phyloP scores from a whole-genome alignment of 805 yeast species.

The Candida argentea region DNA sequence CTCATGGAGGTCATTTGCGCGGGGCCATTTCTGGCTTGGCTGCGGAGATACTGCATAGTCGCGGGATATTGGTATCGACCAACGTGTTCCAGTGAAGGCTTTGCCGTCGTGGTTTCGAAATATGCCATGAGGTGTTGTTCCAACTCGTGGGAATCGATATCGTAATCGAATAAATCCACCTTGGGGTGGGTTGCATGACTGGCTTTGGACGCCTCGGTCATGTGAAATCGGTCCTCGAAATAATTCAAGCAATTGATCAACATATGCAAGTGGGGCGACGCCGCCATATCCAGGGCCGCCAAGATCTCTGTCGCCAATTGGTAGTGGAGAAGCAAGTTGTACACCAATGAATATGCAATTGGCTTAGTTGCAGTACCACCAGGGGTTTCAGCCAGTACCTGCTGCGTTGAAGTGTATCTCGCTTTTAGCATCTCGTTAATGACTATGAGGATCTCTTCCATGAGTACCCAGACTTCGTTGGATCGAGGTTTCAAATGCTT shows the following conservation, averaged over 20 bases:
- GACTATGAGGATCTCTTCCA: conserved; percentile 17
- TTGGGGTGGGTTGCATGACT: conserved; percentile 5
- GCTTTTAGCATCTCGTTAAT: conserved; percentile 9
- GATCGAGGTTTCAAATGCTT: conserved; percentile 8
- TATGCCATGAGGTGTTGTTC: too few relatives aligned
- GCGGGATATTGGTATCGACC: too few relatives aligned
- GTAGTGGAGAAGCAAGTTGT: conserved; percentile 17
- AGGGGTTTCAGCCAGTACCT: conserved; percentile 4
- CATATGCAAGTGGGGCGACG: conserved; percentile 4
- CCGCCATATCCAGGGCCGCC: conserved; percentile 6
- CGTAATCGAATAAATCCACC: conserved; percentile 13
- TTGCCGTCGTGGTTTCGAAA: too few relatives aligned
- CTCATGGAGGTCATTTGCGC: too few relatives aligned
- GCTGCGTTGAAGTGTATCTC: conserved; percentile 11
- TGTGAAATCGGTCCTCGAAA: conserved; percentile 10
- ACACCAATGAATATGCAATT: conserved; percentile 21
- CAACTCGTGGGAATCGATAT: conserved; percentile 17
- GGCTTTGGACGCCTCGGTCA: conserved; percentile 8
- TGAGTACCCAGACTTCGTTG: conserved; percentile 8
- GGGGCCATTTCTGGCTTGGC: too few relatives aligned
- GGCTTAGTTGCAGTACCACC: conserved; percentile 16
- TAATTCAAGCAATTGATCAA: conserved; percentile 9
- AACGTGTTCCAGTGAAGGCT: too few relatives aligned
- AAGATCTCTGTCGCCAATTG: conserved; percentile 10
- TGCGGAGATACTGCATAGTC: too few relatives aligned